Conservation (phyloP, 2,329 filamentous ascomycete genomes). For the Penicillium aurantiogriseum region DNA sequence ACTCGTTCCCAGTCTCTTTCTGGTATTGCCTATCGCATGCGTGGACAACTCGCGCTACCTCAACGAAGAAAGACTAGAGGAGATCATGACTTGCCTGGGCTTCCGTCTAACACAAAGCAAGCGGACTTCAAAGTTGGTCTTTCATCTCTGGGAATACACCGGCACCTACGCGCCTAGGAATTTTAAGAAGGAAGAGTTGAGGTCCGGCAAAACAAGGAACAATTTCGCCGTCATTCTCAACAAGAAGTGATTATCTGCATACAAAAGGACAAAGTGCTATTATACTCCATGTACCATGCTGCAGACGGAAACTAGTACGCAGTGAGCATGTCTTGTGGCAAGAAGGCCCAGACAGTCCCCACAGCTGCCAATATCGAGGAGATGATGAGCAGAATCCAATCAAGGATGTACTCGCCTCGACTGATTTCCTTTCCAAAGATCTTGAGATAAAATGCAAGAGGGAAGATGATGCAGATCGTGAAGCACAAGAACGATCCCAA, state of each 20-base stretch:
- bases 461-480: slow-evolving; percentile 89
- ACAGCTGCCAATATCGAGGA: slow-evolving; percentile 69
- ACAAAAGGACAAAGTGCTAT: neutral
- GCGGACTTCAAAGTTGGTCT: slow-evolving; percentile 77
- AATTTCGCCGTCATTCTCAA: slow-evolving; percentile 80
- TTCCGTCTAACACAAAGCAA: slow-evolving; percentile 67
- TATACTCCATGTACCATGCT: neutral
- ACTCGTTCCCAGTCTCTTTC: slow-evolving; percentile 63
- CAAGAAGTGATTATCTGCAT: slow-evolving; percentile 17
- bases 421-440: slow-evolving; percentile 75
- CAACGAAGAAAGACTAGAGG: slow-evolving; percentile 64
- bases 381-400: slow-evolving; percentile 67
- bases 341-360: slow-evolving; percentile 83
- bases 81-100: slow-evolving; percentile 75
- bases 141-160: slow-evolving; percentile 74
- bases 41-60: slow-evolving; percentile 89
- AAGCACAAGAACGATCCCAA: slow-evolving; percentile 90
- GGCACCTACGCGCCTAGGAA: slow-evolving; percentile 29
- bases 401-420: slow-evolving; percentile 60
- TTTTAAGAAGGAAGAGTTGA: slow-evolving; percentile 73
- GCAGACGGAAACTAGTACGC: slow-evolving; percentile 30
- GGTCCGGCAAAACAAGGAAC: slow-evolving; percentile 73
- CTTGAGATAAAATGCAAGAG: slow-evolving; percentile 84
- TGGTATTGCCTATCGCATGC: slow-evolving; percentile 87
- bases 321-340: slow-evolving; percentile 73